Evolutionary conservation across 805 yeast genomes (phyloP), one percentile per base, ranked within the genome.

Genomic region (Cyberlindnera galapagoensis): DNA sequence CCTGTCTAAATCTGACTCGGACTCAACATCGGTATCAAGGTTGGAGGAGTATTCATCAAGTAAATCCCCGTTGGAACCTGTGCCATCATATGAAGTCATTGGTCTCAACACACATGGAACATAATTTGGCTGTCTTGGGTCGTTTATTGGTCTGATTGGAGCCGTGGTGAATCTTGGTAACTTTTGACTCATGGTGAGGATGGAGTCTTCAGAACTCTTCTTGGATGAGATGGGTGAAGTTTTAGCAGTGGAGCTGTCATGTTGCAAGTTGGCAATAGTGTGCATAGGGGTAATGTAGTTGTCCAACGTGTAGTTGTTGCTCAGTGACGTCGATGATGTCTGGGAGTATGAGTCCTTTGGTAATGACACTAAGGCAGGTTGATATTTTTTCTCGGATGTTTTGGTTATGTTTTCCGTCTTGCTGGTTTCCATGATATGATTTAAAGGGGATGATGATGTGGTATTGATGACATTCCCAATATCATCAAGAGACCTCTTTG

Each of bases 41-140:
- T 21, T 15, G 11, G 25, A 14, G 14, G 16, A 13, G 4, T 17
- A 12, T 14, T 28, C 14, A 8, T 19, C 17, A n/a, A n/a, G n/a
- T n/a, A n/a, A n/a, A n/a, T n/a, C n/a, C n/a, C n/a, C n/a, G n/a
- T n/a, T n/a, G n/a, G n/a, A n/a, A n/a, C n/a, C n/a, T n/a, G n/a
- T n/a, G n/a, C n/a, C n/a, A 19, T 18, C 11, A 9, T 14, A 46
- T 38, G 10, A 11, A n/a, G 9, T 10, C 4, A 60, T 52, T 4
- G 62, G 56, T 49, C 78, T 65, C 30, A 83, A 60, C 17, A 83
- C 94, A 2, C 92, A 88, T 0, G 94, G 94, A 0, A 79, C 63
- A 47, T 81, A 84, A 60, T 82, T 63, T 9, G 92, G 92, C 36
- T 78, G 76, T 49, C 80, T 67, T 42, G 78, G 80, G 24, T 76